Conservation (phyloP, 331 rosid species). For the Phaseolus coccineus region DNA sequence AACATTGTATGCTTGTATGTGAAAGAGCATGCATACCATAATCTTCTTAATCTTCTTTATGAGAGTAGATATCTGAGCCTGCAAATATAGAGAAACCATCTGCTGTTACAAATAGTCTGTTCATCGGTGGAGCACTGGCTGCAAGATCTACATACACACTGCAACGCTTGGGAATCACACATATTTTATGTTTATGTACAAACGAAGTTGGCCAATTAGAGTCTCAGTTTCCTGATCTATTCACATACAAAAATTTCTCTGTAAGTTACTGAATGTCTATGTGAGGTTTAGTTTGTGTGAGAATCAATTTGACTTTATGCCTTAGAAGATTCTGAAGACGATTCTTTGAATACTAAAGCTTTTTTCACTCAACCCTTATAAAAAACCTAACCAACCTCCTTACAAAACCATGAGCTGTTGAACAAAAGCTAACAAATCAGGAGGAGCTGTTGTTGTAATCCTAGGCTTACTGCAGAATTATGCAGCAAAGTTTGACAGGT, state of each 20-base stretch:
- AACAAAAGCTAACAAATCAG: no score
- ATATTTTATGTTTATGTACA: constrained; percentile 85
- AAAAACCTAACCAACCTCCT: no score
- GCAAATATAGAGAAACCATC: constrained; percentile 92
- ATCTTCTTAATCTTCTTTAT: no score
- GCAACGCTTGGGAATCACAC: constrained; percentile 80
- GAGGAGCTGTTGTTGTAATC: no score
- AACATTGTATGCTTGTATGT: no score
- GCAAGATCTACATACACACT: constrained; percentile 88
- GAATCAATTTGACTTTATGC: neutral
- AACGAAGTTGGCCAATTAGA: constrained; percentile 95
- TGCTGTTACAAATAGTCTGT: constrained; percentile 62
- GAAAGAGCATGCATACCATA: no score
- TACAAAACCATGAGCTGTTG: no score
- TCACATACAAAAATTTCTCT: constrained; percentile 75
- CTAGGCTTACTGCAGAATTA: no score
- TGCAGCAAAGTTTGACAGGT: no score
- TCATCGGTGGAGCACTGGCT: constrained; percentile 88
- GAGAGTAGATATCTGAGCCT: constrained; percentile 69
- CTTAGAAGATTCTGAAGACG: no score
- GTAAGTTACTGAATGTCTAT: constrained; percentile 57
- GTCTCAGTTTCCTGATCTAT: constrained; percentile 85
- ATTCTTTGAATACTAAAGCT: no score
- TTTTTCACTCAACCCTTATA: no score
- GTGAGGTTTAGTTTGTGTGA: constrained; percentile 14